Evolutionary conservation across 2,329 filamentous ascomycete species (phyloP).

Genomic region (Alternaria sp.): DNA sequence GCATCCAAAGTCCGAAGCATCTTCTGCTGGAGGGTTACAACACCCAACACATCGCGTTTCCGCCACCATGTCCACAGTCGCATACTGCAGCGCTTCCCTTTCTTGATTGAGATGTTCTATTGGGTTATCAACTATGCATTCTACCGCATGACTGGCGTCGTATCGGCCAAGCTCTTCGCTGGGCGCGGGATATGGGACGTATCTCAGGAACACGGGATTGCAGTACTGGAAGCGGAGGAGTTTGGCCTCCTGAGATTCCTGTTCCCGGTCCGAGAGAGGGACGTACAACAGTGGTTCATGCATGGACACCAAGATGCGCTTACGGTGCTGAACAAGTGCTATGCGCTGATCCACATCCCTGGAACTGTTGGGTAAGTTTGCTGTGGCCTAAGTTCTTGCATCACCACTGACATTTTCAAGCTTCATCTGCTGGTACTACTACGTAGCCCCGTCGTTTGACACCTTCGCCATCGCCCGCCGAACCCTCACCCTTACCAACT

Average conservation of each 20-base stretch:
- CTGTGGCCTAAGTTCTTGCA: background rate
- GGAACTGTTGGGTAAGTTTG: constrained; percentile 62
- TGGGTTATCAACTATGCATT: constrained; percentile 71
- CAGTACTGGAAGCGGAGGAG: constrained; percentile 63
- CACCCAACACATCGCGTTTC: constrained; percentile 68
- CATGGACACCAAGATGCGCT: constrained; percentile 59
- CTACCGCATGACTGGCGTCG: constrained; percentile 65
- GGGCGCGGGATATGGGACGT: constrained; percentile 62
- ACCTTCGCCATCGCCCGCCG: constrained; percentile 54
- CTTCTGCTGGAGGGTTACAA: constrained; percentile 59
- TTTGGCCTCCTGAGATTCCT: constrained; percentile 57
- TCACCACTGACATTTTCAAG: constrained; percentile 45
- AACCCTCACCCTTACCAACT: constrained; percentile 59
- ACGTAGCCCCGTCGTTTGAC: constrained; percentile 59
- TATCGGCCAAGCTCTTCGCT: constrained; percentile 60
- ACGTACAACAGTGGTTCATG: constrained; percentile 65
- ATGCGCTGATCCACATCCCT: constrained; percentile 66
- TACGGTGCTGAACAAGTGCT: constrained; percentile 64
- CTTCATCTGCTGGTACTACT: constrained; percentile 70
- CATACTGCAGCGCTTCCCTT: constrained; percentile 71
- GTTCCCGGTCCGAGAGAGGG: constrained; percentile 60
- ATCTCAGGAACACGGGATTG: constrained; percentile 62
- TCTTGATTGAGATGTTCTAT: constrained; percentile 76
- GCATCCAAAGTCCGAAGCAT: constrained; percentile 58
- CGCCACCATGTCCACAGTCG: constrained; percentile 65